Evolutionary conservation across 1,139 yeast genomes (phyloP).

Genomic region (Kurtzmaniella quercitrusa): DNA sequence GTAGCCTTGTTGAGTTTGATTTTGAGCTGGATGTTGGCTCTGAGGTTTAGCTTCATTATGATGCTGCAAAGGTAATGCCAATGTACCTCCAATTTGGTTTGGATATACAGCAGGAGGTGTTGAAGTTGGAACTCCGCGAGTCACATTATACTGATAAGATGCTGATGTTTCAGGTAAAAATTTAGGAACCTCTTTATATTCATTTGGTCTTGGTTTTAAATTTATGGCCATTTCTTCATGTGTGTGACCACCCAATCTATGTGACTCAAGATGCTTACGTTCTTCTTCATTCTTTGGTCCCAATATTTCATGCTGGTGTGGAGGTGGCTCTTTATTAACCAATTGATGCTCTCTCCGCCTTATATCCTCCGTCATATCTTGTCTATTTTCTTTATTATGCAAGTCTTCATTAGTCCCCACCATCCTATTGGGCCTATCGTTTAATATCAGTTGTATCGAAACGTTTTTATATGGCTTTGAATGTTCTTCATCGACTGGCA

Average conservation of each 20-base stretch:
- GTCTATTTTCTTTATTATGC: neutral
- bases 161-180: neutral
- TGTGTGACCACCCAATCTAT: neutral
- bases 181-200: neutral
- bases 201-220: neutral
- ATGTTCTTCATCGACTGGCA: constrained; percentile 9
- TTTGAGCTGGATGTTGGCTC: neutral
- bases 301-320: neutral
- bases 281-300: neutral
- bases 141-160: neutral
- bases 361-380: neutral
- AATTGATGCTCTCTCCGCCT: neutral
- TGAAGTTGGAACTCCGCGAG: neutral
- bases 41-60: neutral
- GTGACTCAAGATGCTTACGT: neutral
- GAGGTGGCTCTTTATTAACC: neutral
- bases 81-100: neutral
- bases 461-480: constrained; percentile 10
- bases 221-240: neutral
- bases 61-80: neutral
- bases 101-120: neutral
- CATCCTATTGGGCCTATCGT: constrained; percentile 5
- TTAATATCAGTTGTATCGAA: constrained; percentile 12
- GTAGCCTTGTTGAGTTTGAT: neutral
- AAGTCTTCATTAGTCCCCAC: neutral